These are phyloP conservation scores for Gliomastix tumulicola DNA, from an alignment of 2,329 filamentous ascomycete genomes.

Conservation along the genomic window DNA sequence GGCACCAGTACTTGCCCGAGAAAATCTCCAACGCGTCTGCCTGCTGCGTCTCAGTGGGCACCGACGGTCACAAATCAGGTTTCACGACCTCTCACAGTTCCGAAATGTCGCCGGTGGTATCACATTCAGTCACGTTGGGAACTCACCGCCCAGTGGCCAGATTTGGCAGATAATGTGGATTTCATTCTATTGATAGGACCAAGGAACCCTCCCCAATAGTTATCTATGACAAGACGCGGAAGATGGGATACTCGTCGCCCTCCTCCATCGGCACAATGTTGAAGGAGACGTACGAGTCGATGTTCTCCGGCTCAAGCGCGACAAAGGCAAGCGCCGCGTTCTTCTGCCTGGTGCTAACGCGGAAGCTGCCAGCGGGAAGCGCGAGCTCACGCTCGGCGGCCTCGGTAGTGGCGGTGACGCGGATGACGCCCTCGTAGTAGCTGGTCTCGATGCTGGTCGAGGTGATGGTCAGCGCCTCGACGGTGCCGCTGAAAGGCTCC, in stretches of 20 bases:
- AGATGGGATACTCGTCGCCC: constrained; percentile 21
- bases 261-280: constrained; percentile 18
- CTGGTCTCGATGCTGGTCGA: constrained; percentile 9
- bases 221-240: constrained; percentile 9
- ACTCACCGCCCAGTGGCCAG: background rate
- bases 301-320: constrained; percentile 21
- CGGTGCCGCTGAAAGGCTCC: constrained; percentile 12
- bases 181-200: background rate
- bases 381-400: constrained; percentile 8
- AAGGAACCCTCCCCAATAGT: too few species aligned
- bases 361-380: constrained; percentile 18
- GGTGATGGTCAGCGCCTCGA: constrained; percentile 18
- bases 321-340: constrained; percentile 19
- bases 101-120: too few species aligned
- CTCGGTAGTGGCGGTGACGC: constrained; percentile 12
- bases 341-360: constrained; percentile 21
- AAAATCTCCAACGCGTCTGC: background rate
- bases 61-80: too few species aligned
- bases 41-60: too few species aligned
- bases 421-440: constrained; percentile 18
- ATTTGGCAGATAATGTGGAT: background rate
- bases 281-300: constrained; percentile 21
- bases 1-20: background rate
- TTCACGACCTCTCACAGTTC: too few species aligned
- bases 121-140: too few species aligned